phyloP scores from a whole-genome alignment of 208 protist species.

The Wallacemonas sp. region DNA sequence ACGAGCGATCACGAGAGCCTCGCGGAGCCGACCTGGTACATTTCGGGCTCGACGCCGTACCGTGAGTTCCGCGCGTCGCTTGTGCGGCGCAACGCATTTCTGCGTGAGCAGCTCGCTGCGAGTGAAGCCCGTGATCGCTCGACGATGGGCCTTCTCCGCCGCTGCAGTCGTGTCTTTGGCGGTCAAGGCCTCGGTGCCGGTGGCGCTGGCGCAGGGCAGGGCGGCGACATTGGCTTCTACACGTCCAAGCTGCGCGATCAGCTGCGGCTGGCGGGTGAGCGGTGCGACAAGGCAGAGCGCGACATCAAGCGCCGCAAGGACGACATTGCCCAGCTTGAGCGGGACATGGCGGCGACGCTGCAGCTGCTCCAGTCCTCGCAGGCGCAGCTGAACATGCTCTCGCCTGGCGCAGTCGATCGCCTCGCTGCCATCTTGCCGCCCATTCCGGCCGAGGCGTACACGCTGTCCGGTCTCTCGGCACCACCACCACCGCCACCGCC shows the following conservation, averaged over 20 bases:
- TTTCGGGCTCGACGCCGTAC: constrained; percentile 74
- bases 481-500: constrained; percentile 12
- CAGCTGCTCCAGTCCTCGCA: constrained; percentile 48
- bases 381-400: constrained; percentile 47
- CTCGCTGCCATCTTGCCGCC: constrained; percentile 20
- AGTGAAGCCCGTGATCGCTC: constrained; percentile 35
- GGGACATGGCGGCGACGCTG: constrained; percentile 48
- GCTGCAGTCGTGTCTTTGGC: constrained; percentile 47
- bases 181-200: constrained; percentile 18
- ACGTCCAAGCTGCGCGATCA: constrained; percentile 46
- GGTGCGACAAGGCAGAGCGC: constrained; percentile 28
- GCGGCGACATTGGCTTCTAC: constrained; percentile 31
- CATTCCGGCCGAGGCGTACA: constrained; percentile 19
- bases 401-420: constrained; percentile 34
- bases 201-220: constrained; percentile 5
- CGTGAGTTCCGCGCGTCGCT: constrained; percentile 66
- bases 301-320: constrained; percentile 34
- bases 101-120: constrained; percentile 47
- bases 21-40: constrained; percentile 72
- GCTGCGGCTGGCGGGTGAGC: constrained; percentile 37
- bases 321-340: constrained; percentile 38
- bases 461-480: neutral
- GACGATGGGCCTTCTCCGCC: constrained; percentile 40
- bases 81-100: constrained; percentile 40
- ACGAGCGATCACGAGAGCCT: constrained; percentile 67